Conservation (phyloP, 768 basidiomycete species). For the Suillus clintonianus region DNA sequence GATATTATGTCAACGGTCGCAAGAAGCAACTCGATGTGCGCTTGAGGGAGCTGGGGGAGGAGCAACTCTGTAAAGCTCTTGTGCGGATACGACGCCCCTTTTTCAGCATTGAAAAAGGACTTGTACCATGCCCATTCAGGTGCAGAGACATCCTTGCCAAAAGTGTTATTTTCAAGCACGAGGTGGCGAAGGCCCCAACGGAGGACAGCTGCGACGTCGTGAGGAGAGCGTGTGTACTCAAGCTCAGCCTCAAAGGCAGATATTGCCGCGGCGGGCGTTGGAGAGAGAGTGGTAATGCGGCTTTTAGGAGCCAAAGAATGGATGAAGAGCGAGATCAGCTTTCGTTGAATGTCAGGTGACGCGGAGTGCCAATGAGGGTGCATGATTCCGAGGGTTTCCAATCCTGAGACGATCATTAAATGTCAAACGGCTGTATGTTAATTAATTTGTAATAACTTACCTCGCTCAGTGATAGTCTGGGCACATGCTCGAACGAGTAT, state of each 20-base stretch:
- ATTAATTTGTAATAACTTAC: slow-evolving; percentile 39
- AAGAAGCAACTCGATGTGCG: slow-evolving; percentile 60
- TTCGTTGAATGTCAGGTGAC: slow-evolving; percentile 66
- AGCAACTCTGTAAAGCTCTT: slow-evolving; percentile 65
- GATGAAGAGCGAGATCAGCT: slow-evolving; percentile 69
- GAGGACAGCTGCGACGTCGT: slow-evolving; percentile 78
- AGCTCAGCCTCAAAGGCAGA: slow-evolving; percentile 68
- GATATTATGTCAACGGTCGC: slow-evolving; percentile 64
- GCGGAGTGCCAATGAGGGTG: slow-evolving; percentile 84
- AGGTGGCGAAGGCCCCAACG: slow-evolving; percentile 83
- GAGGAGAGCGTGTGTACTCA: slow-evolving; percentile 62
- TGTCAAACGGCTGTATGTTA: slow-evolving; percentile 6
- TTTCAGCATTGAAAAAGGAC: slow-evolving; percentile 62
- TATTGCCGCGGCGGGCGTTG: slow-evolving; percentile 45
- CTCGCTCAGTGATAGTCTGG: slow-evolving; percentile 63
- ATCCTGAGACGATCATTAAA: slow-evolving; percentile 44
- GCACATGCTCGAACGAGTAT: slow-evolving; percentile 67
- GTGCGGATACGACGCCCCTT: slow-evolving; percentile 56
- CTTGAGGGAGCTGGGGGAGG: slow-evolving; percentile 56
- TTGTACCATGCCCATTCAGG: slow-evolving; percentile 68
- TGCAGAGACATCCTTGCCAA: slow-evolving; percentile 52
- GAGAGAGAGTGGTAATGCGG: slow-evolving; percentile 51
- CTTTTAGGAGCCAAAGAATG: slow-evolving; percentile 56
- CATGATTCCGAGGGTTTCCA: slow-evolving; percentile 83
- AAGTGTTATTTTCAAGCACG: slow-evolving; percentile 55